Percentiles rank a stretch among this genome's conserved stretches.
phyloP scores from a whole-genome alignment of 2,329 filamentous ascomycete species.

The Fonsecaea pugnacius region DNA sequence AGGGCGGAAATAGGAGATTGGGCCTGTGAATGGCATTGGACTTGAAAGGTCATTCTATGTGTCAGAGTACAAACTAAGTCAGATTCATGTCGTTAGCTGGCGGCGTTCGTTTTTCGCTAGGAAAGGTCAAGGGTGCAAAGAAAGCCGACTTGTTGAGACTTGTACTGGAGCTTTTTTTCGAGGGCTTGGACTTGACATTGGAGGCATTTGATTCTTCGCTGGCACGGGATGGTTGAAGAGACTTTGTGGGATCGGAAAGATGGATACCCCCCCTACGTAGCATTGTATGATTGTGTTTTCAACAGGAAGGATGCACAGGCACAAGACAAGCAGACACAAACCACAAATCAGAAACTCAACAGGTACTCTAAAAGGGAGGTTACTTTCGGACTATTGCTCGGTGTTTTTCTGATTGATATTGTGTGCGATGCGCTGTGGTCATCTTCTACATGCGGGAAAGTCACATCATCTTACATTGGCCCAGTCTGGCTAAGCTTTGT shows the following conservation, averaged over 20 bases:
- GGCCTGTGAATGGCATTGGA: conserved; percentile 1
- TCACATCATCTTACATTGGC: not conserved
- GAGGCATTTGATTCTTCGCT: conserved; percentile 9
- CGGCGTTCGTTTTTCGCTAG: conserved; percentile 12
- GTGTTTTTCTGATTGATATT: not conserved
- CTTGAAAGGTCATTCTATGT: conserved; percentile 15
- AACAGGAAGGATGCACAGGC: conserved; percentile 3
- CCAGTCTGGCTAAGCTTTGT: conserved; percentile 8
- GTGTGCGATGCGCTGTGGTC: not conserved
- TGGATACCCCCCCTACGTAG: conserved; percentile 30
- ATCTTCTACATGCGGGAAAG: not conserved
- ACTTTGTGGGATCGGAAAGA: conserved; percentile 16
- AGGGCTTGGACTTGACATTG: conserved; percentile 4
- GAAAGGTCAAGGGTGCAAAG: not conserved
- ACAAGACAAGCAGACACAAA: conserved; percentile 6
- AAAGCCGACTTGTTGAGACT: conserved; percentile 1
- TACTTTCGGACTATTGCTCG: conserved; percentile 11
- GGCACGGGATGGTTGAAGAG: conserved; percentile 6
- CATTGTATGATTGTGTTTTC: conserved; percentile 16
- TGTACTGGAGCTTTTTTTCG: conserved; percentile 3
- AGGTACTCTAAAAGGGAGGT: not conserved
- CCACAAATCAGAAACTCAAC: not conserved
- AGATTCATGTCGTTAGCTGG: conserved; percentile 15
- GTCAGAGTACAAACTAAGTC: conserved; percentile 8
- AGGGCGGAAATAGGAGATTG: not conserved